These are phyloP conservation scores for Candida pseudocylindracea DNA, from an alignment of 1,139 yeast genomes.

Conservation along the genomic window DNA sequence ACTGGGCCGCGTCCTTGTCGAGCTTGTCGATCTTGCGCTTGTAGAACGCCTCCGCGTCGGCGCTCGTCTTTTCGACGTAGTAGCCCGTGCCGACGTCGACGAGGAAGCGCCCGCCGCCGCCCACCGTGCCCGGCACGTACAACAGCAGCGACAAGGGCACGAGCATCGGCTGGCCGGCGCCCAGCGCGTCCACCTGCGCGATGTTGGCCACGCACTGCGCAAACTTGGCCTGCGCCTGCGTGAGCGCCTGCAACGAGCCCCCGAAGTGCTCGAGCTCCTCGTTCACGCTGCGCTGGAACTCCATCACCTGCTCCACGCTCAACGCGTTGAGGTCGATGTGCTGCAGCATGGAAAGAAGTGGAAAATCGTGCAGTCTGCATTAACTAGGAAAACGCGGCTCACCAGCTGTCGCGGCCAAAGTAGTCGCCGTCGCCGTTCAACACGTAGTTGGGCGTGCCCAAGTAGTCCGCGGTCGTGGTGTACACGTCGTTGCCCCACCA, in stretches of 20 bases:
- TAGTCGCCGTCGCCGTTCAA: conserved; percentile 3
- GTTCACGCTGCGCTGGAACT: conserved; percentile 67
- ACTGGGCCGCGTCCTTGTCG: conserved; percentile 47
- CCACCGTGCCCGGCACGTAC: conserved; percentile 67
- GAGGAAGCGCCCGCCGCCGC: conserved; percentile 43
- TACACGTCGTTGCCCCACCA: conserved; percentile 5
- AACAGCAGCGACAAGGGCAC: conserved; percentile 81
- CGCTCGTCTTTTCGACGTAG: conserved; percentile 57
- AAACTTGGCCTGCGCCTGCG: conserved; percentile 66
- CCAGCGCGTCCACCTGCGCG: conserved; percentile 25
- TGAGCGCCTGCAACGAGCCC: conserved; percentile 65
- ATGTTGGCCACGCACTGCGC: conserved; percentile 63
- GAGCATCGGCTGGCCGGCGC: conserved; percentile 26
- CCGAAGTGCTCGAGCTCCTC: conserved; percentile 73
- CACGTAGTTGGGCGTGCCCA: conserved; percentile 2
- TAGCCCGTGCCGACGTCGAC: conserved; percentile 97
- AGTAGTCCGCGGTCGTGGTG: conserved; percentile 3
- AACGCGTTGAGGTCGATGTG: conserved; percentile 40
- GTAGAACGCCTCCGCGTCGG: conserved; percentile 54
- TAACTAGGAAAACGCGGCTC: conserved; percentile 1
- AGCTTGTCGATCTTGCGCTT: conserved; percentile 52
- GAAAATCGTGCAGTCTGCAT: neutral
- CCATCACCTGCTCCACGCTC: conserved; percentile 66
- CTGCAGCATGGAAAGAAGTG: too few species aligned
- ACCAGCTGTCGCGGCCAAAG: conserved; percentile 9